Conservation (phyloP, 352 stramenopile genomes). For the Phytopythium litorale region DNA sequence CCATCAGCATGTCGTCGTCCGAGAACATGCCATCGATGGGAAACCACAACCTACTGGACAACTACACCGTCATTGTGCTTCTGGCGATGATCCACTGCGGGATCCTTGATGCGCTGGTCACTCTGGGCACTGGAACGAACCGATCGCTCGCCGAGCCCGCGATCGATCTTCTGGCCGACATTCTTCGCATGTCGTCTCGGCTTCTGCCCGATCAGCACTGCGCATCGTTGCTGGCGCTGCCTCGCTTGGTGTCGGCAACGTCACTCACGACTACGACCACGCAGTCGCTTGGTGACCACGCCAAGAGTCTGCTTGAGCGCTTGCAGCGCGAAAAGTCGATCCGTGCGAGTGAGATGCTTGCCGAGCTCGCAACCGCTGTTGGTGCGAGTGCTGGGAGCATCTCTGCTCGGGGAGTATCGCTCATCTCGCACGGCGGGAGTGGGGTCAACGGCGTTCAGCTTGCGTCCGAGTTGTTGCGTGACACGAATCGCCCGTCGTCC, state of each 20-base stretch:
- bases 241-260: conserved; percentile 74
- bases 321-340: conserved; percentile 85
- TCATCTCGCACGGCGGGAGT: conserved; percentile 79
- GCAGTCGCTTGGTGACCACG: conserved; percentile 62
- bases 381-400: conserved; percentile 72
- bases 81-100: conserved; percentile 85
- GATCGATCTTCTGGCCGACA: conserved; percentile 78
- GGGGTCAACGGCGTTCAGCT: conserved; percentile 87
- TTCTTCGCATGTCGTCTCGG: conserved; percentile 78
- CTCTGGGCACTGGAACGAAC: conserved; percentile 69
- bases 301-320: conserved; percentile 68
- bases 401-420: conserved; percentile 57
- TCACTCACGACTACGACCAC: conserved; percentile 72
- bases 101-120: conserved; percentile 79
- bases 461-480: conserved; percentile 78
- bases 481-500: conserved; percentile 81
- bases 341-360: conserved; percentile 80
- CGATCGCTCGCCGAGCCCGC: conserved; percentile 76
- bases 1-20: conserved; percentile 63
- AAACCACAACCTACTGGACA: conserved; percentile 84
- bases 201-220: conserved; percentile 85
- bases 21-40: conserved; percentile 57
- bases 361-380: conserved; percentile 75
- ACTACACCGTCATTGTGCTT: conserved; percentile 86
- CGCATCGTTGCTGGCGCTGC: conserved; percentile 68